These are phyloP conservation scores for Cupressus sempervirens DNA, from an alignment of 75 land plant genomes.

Conservation along the genomic window DNA sequence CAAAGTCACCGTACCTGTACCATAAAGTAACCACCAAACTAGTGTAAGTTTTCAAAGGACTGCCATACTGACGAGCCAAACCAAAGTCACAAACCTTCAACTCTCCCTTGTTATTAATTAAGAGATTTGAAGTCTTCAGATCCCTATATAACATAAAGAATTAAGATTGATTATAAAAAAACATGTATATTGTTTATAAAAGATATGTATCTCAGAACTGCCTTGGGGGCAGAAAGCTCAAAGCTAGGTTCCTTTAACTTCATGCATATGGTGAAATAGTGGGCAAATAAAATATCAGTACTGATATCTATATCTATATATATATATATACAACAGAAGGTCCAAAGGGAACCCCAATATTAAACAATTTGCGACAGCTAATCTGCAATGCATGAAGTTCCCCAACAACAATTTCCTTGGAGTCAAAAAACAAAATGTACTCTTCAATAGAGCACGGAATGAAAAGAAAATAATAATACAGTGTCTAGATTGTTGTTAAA, in stretches of 20 bases:
- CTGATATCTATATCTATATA: not conserved
- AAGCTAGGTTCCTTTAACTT: not conserved
- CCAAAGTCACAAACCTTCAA: constrained; percentile 37
- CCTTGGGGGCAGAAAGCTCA: not conserved
- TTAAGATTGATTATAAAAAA: not conserved
- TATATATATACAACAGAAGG: not conserved
- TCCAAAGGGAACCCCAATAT: not conserved
- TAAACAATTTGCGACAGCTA: not conserved
- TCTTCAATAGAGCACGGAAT: too few relatives aligned
- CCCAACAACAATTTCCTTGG: too few relatives aligned
- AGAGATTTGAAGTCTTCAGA: constrained; percentile 36
- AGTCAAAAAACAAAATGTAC: too few relatives aligned
- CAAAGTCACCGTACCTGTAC: constrained; percentile 19
- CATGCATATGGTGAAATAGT: not conserved
- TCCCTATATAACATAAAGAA: constrained; percentile 19
- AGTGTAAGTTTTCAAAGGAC: constrained; percentile 31
- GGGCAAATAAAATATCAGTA: too few relatives aligned
- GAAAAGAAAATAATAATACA: too few relatives aligned
- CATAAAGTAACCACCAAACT: constrained; percentile 33
- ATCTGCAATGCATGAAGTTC: too few relatives aligned
- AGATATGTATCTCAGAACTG: too few relatives aligned
- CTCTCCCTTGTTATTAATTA: constrained; percentile 29
- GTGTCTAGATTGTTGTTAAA: not conserved
- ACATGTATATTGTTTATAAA: not conserved
- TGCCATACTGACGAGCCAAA: constrained; percentile 38